Evolutionary conservation across 2,329 filamentous ascomycete species (phyloP).

Genomic region (Ophiostoma quercus): DNA sequence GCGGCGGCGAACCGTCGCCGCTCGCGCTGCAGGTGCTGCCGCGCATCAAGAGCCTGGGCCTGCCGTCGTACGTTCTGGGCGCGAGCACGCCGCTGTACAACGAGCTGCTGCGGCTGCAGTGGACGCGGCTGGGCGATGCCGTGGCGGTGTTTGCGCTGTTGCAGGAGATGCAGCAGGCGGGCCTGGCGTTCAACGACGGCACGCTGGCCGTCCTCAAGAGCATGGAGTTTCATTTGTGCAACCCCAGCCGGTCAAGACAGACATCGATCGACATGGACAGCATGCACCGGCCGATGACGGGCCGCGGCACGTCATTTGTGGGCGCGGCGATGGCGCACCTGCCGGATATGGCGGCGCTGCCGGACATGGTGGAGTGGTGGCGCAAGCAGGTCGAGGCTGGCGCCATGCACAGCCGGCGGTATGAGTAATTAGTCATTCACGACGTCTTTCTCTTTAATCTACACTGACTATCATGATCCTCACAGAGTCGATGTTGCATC

Average conservation of each 20-base stretch:
- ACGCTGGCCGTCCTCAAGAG: constrained; percentile 40
- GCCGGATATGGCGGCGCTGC: constrained; percentile 19
- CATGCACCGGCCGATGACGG: not conserved
- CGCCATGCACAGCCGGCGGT: constrained; percentile 10
- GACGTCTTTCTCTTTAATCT: not conserved
- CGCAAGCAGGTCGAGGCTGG: constrained; percentile 19
- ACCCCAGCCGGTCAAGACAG: too few relatives aligned
- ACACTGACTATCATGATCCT: not conserved
- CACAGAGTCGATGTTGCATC: not conserved
- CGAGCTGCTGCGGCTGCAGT: constrained; percentile 57
- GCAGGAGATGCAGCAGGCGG: constrained; percentile 60
- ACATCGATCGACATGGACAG: not conserved
- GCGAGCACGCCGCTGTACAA: constrained; percentile 67
- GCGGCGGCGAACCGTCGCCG: constrained; percentile 46
- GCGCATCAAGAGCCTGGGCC: constrained; percentile 60
- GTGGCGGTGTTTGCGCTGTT: constrained; percentile 51
- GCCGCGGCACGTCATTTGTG: constrained; percentile 7
- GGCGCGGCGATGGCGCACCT: constrained; percentile 13
- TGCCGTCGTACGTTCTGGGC: constrained; percentile 66
- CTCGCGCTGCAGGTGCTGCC: constrained; percentile 59
- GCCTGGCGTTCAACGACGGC: constrained; percentile 51
- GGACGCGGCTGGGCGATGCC: constrained; percentile 56
- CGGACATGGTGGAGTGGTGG: constrained; percentile 17
- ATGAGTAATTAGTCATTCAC: not conserved
- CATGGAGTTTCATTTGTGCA: constrained; percentile 30